phyloP scores from a whole-genome alignment of 148 eudicot genomes.

The Diospyros lotus region DNA sequence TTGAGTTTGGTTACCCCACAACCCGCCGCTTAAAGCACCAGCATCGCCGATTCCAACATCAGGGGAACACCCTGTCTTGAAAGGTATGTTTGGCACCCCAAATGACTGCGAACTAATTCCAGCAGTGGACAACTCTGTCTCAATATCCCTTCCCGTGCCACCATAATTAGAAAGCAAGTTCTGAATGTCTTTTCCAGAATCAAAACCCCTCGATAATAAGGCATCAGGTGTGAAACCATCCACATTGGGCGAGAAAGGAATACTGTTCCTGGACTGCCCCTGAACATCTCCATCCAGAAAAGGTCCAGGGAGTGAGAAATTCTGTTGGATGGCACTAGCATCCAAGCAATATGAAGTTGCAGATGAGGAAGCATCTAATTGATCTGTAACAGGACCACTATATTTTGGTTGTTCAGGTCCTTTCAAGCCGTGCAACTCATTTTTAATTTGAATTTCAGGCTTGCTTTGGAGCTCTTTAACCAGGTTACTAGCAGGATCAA shows the following conservation, averaged over 20 bases:
- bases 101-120: constrained; percentile 72
- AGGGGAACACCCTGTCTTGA: constrained; percentile 75
- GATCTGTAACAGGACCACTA: constrained; percentile 49
- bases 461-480: constrained; percentile 53
- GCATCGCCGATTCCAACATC: constrained; percentile 57
- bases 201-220: constrained; percentile 84
- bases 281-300: constrained; percentile 76
- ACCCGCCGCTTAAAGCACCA: constrained; percentile 59
- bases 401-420: constrained; percentile 54
- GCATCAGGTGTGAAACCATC: constrained; percentile 83
- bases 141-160: constrained; percentile 61
- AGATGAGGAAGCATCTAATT: constrained; percentile 73
- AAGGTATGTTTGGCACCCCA: constrained; percentile 70
- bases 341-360: constrained; percentile 83
- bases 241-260: constrained; percentile 46
- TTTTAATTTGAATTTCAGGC: constrained; percentile 44
- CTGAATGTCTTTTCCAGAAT: constrained; percentile 81
- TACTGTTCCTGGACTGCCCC: constrained; percentile 55
- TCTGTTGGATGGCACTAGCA: constrained; percentile 66
- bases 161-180: constrained; percentile 68
- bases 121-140: constrained; percentile 77
- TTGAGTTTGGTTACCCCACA: constrained; percentile 75
- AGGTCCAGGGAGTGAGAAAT: constrained; percentile 50
- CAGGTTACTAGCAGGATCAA: constrained; percentile 38
- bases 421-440: constrained; percentile 49